A percentile compares a stretch with the other conserved stretches of the same genome.
Evolutionary conservation across 768 basidiomycete species (phyloP).

Genomic region (Boletus barrowsii): DNA sequence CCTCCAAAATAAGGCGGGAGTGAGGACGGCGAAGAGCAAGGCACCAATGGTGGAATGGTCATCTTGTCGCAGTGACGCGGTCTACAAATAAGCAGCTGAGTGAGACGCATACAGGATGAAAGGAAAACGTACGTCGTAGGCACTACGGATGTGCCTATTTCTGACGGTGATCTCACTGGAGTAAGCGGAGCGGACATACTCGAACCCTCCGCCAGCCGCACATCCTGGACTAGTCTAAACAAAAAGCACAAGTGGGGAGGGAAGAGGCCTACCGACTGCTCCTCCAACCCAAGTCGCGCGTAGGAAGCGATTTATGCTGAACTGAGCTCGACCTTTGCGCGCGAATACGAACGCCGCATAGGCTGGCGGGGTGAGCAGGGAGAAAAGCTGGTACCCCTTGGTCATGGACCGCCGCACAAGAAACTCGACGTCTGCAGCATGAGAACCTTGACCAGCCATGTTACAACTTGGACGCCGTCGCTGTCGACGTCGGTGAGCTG

Average conservation of each 20-base stretch:
- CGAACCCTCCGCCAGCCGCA: conserved; percentile 50
- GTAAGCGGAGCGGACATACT: conserved; percentile 58
- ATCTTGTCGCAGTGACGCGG: conserved; percentile 55
- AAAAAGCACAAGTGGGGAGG: background rate
- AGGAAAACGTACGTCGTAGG: conserved; percentile 53
- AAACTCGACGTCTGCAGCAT: conserved; percentile 58
- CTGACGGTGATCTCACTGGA: conserved; percentile 49
- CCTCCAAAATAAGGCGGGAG: conserved; percentile 73
- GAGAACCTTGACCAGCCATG: conserved; percentile 23
- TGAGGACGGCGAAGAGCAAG: conserved; percentile 58
- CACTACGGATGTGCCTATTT: conserved; percentile 45
- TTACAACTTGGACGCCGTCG: conserved; percentile 6
- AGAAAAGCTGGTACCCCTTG: conserved; percentile 66
- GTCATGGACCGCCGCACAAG: conserved; percentile 64
- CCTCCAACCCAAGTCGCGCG: conserved; percentile 76
- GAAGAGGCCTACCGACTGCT: conserved; percentile 38
- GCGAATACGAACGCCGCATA: conserved; percentile 54
- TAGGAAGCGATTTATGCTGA: conserved; percentile 60
- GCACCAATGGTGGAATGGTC: conserved; percentile 77
- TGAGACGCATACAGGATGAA: background rate
- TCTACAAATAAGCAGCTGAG: conserved; percentile 37
- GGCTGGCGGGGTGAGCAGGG: conserved; percentile 58
- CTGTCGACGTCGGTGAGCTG: background rate
- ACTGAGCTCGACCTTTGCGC: conserved; percentile 51
- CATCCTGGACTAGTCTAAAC: conserved; percentile 26